Conservation (phyloP, 495 filamentous ascomycete species). For the Podospora appendiculata region DNA sequence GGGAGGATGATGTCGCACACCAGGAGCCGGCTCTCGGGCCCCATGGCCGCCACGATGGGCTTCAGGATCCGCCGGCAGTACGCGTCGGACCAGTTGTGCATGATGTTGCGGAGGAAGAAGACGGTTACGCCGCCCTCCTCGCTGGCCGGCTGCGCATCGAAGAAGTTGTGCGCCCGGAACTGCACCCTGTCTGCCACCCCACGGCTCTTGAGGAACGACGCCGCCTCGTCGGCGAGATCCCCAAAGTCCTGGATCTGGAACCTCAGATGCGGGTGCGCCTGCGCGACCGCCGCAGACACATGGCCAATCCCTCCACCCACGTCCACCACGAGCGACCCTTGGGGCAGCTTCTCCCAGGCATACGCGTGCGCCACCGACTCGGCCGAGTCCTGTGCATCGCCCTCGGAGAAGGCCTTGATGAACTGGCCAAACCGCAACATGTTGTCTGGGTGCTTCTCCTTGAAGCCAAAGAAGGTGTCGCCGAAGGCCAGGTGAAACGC, state of each 20-base stretch:
- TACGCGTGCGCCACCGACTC: slow-evolving; percentile 8
- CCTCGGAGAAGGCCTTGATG: slow-evolving; percentile 5
- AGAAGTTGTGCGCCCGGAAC: slow-evolving; percentile 30
- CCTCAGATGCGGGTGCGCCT: slow-evolving; percentile 21
- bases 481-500: slow-evolving; percentile 27
- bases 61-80: slow-evolving; percentile 26
- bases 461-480: slow-evolving; percentile 14
- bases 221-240: slow-evolving; percentile 5
- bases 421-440: slow-evolving; percentile 11
- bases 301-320: slow-evolving; percentile 40
- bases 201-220: background rate
- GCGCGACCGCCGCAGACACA: slow-evolving; percentile 25
- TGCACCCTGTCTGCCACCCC: slow-evolving; percentile 11
- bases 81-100: slow-evolving; percentile 38
- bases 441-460: slow-evolving; percentile 10
- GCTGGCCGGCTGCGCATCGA: slow-evolving; percentile 24
- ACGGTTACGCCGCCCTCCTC: slow-evolving; percentile 12
- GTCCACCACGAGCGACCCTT: slow-evolving; percentile 21
- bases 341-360: slow-evolving; percentile 7
- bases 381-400: slow-evolving; percentile 4
- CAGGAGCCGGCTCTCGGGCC: slow-evolving; percentile 21
- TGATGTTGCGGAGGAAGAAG: slow-evolving; percentile 31
- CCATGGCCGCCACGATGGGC: slow-evolving; percentile 26
- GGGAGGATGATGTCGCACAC: slow-evolving; percentile 28
- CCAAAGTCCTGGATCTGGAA: slow-evolving; percentile 32